Percentiles rank a stretch among this genome's conserved stretches.
phyloP scores from a whole-genome alignment of 306 rosid species.

The Sechiopsis laciniata region DNA sequence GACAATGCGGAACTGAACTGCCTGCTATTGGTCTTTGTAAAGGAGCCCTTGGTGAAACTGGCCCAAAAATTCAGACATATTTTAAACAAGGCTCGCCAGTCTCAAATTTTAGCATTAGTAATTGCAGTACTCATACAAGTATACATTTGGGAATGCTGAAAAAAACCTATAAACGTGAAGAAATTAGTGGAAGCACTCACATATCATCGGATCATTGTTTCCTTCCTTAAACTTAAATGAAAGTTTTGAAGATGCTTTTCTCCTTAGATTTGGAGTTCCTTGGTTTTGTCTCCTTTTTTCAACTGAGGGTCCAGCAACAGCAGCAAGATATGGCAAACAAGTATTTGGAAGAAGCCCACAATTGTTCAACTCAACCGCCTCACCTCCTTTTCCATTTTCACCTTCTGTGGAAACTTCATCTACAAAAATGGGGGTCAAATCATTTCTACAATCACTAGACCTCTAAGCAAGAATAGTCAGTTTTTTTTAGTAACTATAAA shows the following conservation, averaged over 20 bases:
- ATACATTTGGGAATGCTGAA: not conserved
- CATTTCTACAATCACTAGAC: slow-evolving; percentile 13
- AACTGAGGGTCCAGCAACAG: slow-evolving; percentile 30
- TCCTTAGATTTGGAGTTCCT: slow-evolving; percentile 41
- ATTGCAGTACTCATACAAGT: not conserved
- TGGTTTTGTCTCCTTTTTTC: slow-evolving; percentile 62
- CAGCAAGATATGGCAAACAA: slow-evolving; percentile 61
- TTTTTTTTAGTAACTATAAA: no score
- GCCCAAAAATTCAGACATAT: slow-evolving; percentile 23
- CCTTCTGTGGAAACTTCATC: slow-evolving; percentile 42
- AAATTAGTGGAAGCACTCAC: slow-evolving; percentile 46
- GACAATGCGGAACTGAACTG: slow-evolving; percentile 53
- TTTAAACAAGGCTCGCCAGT: not conserved
- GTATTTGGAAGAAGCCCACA: slow-evolving; percentile 54
- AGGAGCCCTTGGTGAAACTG: slow-evolving; percentile 70
- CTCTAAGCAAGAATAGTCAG: slow-evolving; percentile 15
- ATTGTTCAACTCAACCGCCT: slow-evolving; percentile 31
- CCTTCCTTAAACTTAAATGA: slow-evolving; percentile 88
- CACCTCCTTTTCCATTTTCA: slow-evolving; percentile 37
- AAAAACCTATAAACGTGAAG: not conserved
- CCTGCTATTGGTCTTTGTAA: slow-evolving; percentile 64
- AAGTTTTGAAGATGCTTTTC: slow-evolving; percentile 47
- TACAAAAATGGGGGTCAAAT: slow-evolving; percentile 20
- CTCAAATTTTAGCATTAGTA: not conserved
- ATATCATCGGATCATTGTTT: slow-evolving; percentile 35